These are phyloP conservation scores for Durotheca rogersii DNA, from an alignment of 495 filamentous ascomycete genomes.

Conservation along the genomic window DNA sequence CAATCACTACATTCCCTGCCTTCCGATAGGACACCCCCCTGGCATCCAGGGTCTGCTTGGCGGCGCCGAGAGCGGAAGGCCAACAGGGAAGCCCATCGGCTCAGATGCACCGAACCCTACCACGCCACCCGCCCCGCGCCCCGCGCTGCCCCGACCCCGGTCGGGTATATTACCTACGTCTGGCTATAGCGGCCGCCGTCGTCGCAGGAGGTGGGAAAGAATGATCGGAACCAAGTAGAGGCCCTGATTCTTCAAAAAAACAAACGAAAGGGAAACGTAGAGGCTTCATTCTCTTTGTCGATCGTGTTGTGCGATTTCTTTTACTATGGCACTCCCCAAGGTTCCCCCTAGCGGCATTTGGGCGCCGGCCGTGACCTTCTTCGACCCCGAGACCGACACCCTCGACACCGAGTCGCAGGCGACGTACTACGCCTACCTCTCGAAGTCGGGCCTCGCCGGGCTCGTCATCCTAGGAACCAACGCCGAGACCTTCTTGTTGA, in stretches of 20 bases:
- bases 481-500: slow-evolving; percentile 65
- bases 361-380: slow-evolving; percentile 53
- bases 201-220: too few relatives aligned
- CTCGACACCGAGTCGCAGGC: slow-evolving; percentile 51
- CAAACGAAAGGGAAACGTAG: too few relatives aligned
- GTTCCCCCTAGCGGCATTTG: slow-evolving; percentile 48
- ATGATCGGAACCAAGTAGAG: too few relatives aligned
- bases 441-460: slow-evolving; percentile 54
- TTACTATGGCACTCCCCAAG: slow-evolving; percentile 32
- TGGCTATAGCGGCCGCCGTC: background rate
- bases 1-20: too few relatives aligned
- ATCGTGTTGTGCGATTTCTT: too few relatives aligned
- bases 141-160: slow-evolving; percentile 1
- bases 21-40: too few relatives aligned
- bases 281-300: too few relatives aligned
- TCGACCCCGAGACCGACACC: slow-evolving; percentile 53
- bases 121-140: slow-evolving; percentile 16
- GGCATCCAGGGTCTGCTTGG: background rate
- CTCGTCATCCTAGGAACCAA: slow-evolving; percentile 66
- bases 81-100: slow-evolving; percentile 17
- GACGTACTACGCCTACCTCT: slow-evolving; percentile 59
- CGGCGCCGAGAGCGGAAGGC: slow-evolving; percentile 27
- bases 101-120: slow-evolving; percentile 19
- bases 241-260: too few relatives aligned
- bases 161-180: slow-evolving; percentile 12